These are phyloP conservation scores for Diplodia mutila DNA, from an alignment of 2,329 filamentous ascomycete species.

Conservation along the genomic window DNA sequence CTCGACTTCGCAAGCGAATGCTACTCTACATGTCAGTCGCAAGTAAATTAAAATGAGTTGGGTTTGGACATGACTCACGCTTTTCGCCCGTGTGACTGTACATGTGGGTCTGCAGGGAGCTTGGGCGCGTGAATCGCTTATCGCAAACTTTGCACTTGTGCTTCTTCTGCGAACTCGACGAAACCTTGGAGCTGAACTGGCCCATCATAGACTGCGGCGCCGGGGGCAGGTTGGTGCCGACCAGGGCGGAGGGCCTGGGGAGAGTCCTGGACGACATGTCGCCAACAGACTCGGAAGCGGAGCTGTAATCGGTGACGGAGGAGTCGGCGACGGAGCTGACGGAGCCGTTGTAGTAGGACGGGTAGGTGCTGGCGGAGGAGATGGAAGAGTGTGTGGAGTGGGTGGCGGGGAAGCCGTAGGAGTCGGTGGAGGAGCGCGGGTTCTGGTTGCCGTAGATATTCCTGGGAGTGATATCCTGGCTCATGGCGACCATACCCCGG, in stretches of 20 bases:
- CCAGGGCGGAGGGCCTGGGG: slow-evolving; percentile 72
- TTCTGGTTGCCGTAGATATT: slow-evolving; percentile 79
- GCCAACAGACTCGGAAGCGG: slow-evolving; percentile 82
- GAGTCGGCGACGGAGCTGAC: slow-evolving; percentile 76
- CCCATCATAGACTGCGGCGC: slow-evolving; percentile 98
- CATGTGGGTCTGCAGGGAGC: slow-evolving; percentile 95
- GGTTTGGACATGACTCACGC: slow-evolving; percentile 66
- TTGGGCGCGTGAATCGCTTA: slow-evolving; percentile 93
- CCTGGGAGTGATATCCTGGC: slow-evolving; percentile 84
- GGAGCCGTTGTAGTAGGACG: slow-evolving; percentile 81
- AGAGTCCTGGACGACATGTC: slow-evolving; percentile 79
- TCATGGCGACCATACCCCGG: slow-evolving; percentile 93
- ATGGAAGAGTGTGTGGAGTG: slow-evolving; percentile 89
- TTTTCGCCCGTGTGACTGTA: slow-evolving; percentile 98
- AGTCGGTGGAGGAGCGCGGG: slow-evolving; percentile 74
- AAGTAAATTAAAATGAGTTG: neutral
- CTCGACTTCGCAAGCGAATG: slow-evolving; percentile 91
- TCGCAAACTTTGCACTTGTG: slow-evolving; percentile 99
- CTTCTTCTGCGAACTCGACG: slow-evolving; percentile 96
- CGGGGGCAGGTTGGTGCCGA: slow-evolving; percentile 69
- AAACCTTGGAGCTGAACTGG: slow-evolving; percentile 95
- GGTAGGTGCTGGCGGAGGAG: slow-evolving; percentile 78
- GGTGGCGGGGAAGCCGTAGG: slow-evolving; percentile 86
- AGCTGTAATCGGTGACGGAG: slow-evolving; percentile 91
- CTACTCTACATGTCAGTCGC: slow-evolving; percentile 52